Base-by-base conservation (phyloP, 371 early-diverging fungal genomes). In the Syncephalastrum contaminatum region DNA sequence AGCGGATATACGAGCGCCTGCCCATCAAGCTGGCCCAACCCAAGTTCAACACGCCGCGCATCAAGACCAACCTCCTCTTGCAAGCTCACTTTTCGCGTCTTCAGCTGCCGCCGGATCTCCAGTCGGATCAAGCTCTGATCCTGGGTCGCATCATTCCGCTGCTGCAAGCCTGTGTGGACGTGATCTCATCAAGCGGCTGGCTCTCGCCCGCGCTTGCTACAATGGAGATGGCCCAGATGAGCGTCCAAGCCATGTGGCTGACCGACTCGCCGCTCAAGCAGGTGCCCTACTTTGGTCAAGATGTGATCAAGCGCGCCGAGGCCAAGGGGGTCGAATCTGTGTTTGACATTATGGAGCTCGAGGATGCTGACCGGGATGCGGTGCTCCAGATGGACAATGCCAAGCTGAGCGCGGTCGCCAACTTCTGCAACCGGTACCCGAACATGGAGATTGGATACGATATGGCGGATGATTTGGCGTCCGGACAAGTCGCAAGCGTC, bases 161-260 rank as follows among this genome's bases (percentile, higher is more conserved):
- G 40, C 60, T 98, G 43, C 97, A 98, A 66, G 96, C 98, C 0
- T 83, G 89, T 62, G 97, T 97, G 5, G 99, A 98, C 73, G 97
- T 98, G 12, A 87, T 96, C 46, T 89, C 93, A 43, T 90, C 91
- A 16, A 88, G 88, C 58, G 96, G 95, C 20, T 96, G 94, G 94
- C 80, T 97, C 52, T 75, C 84, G 1, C 94, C 97, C 4, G 95
- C 95, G 13, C 65, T 97, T 53, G 85, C 92, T 1, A 81, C 94
- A 4, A 97, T 97, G 98, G 98, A 98, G 66, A 62, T 97, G 67
- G 87, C 91, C 20, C 99, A 98, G 73, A 97, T 97, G 97, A 73
- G 76, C 48, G 95, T 97, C 10, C 97, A 97, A 80, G 96, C 97
- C n/a, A 80, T 94, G 60, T 97, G 98, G 98, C 91, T 95, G 67